Evolutionary conservation across 768 basidiomycete species (phyloP), one percentile per base, ranked within the genome.

Genomic region (Scleroderma citrinum): DNA sequence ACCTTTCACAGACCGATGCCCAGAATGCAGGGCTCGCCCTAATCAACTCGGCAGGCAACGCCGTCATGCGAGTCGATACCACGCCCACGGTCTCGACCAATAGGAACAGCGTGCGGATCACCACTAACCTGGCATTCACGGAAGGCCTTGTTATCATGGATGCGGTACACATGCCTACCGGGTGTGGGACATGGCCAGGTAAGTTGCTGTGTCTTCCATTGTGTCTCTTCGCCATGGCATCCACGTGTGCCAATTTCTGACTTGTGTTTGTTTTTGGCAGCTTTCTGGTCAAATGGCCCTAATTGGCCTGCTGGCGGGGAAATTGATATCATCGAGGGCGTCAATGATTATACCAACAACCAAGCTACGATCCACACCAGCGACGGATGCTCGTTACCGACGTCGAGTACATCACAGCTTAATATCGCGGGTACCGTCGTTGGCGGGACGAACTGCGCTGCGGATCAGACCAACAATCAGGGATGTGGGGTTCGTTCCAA

Each of bases 31-130:
- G 79, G 42, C 74, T 97, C 26, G 61, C 83, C 26, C 71, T 77
- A 13, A 73, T 92, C 59, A 93, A 90, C 59, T 53, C 59, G 20
- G 75, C 73, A 10, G 88, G 89, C 19, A 79, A 91, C 67, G 89
- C 86, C 16, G 67, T 96, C 48, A 94, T 97, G 92, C 73, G 80
- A 30, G 83, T 95, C 21, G 91, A 95, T 61, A 93, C 88, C 6
- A 94, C 91, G 5, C 74, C 80, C 10, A 76, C 68, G 16, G 85
- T 93, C 29, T 59, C 76, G n/a, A 77, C 64, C 35, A 85, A 76
- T 47, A 80, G 93, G 51, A 76, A 81, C 65, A 85, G 86, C 55
- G 76, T 95, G 34, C 83, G 93, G 54, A 85, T 97, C 56, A 82
- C 80, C 42, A 81, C 85, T 0, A 62, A 81, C 24, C 64, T 70